Base-by-base conservation (phyloP, 108 stramenopile species). In the Skeletonema potamos region DNA sequence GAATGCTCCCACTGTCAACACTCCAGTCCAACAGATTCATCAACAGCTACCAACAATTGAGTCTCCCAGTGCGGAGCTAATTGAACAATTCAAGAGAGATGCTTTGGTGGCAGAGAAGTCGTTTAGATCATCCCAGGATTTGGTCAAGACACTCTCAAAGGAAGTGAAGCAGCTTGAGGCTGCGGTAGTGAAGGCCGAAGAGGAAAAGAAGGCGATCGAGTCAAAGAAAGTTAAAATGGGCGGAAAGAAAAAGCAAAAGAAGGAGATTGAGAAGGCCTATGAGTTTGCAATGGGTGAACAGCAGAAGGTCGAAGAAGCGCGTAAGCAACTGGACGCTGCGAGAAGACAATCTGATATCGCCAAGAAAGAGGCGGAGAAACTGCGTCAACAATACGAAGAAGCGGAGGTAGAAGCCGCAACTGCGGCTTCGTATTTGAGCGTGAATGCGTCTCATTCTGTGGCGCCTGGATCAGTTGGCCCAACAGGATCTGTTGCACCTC, bases 391-490 rank as follows among this genome's bases (percentile, higher is more conserved):
- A 34, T 86, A 72, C n/a, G 93, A 94, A 70, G 64, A 91, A 65
- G 86, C 88, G 8, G 93, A 94, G 70, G 66, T 94, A 13, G 81
- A 88, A 28, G 84, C 79, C 27, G 93, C 84, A 44, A 76, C 93
- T 8, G 93, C 85, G 4, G 87, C 85, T 9, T 89, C 88, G n/a
- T 74, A 74, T 54, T 39, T 66, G 73, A 74, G 65, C 15, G 66
- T 63, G 15, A 61, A 74, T 68, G 59, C 60, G 11, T 59, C 46
- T 0, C 18, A 51, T 51, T 51, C 48, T 9, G n/a, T 51, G 18
- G 48, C 48, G 9, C 15, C 22, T 9, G 39, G 15, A n/a, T 51
- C 48, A 1, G 48, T 51, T 51, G 55, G 41, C 10, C 26, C 46
- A 62, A 24, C 61, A 30, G 44, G 22, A 3, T 64, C 62, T 12